phyloP scores from a whole-genome alignment of 257 asterid species.

The Avicennia marina region DNA sequence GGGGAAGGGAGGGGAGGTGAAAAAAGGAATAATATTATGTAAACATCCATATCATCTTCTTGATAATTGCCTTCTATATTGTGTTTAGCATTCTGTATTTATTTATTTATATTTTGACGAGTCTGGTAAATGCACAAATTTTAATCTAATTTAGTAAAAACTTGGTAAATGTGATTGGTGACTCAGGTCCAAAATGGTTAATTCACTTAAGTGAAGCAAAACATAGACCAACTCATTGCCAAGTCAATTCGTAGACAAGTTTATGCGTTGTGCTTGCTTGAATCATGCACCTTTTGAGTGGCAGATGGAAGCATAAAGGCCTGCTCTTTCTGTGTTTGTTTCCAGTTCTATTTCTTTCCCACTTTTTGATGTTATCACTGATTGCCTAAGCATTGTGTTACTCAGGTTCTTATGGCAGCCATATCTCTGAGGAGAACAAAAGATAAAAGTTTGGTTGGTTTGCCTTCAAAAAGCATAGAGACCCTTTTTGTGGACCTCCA shows the following conservation, averaged over 20 bases:
- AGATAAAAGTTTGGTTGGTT: conserved; percentile 50
- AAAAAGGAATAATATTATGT: no score
- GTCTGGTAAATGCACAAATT: neutral
- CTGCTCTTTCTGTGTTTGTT: neutral
- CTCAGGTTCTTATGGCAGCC: conserved; percentile 71
- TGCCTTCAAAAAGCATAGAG: conserved; percentile 67
- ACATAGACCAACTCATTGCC: neutral
- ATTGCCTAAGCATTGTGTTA: neutral
- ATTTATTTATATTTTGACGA: neutral
- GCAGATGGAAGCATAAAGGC: neutral
- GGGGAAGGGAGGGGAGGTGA: no score
- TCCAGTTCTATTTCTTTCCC: neutral
- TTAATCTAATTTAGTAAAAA: no score
- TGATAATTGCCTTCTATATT: neutral
- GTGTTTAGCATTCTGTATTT: neutral
- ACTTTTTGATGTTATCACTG: neutral
- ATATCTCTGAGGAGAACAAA: conserved; percentile 84
- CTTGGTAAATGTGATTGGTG: no score
- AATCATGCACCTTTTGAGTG: neutral
- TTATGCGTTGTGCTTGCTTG: neutral
- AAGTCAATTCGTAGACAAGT: neutral
- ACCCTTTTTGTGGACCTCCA: conserved; percentile 53
- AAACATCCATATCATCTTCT: neutral
- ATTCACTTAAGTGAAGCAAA: neutral
- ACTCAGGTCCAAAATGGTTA: no score